Conservation (phyloP, 148 eudicot species). For the Cornus suecica region DNA sequence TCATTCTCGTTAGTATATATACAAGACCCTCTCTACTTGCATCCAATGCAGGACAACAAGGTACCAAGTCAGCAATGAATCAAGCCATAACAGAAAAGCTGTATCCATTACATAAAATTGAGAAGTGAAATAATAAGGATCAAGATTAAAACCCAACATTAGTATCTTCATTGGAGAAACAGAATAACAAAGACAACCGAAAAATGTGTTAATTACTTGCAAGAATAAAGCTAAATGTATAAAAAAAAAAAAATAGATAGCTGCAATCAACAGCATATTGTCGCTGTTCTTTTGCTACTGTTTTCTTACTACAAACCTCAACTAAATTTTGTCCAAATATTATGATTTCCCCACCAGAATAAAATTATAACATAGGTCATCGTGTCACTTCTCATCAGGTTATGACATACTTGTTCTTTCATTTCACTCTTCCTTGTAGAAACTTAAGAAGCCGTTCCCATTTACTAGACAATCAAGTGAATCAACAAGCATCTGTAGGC, state of each 20-base stretch:
- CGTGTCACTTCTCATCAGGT: no score
- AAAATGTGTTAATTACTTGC: no score
- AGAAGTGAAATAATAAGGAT: neutral
- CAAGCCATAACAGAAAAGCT: neutral
- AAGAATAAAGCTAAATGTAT: no score
- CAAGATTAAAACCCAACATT: no score
- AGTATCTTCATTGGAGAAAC: neutral
- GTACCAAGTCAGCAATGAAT: neutral
- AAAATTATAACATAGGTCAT: no score
- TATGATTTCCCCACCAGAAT: no score
- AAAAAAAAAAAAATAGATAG: neutral
- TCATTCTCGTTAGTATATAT: neutral
- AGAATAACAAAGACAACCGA: neutral
- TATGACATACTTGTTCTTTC: no score
- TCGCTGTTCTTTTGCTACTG: neutral
- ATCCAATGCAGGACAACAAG: neutral
- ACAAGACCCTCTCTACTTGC: neutral
- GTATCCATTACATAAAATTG: no score
- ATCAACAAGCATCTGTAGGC: neutral
- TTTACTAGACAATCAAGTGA: neutral
- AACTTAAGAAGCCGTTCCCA: neutral
- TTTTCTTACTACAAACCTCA: neutral
- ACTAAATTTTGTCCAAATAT: no score
- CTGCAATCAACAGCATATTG: neutral
- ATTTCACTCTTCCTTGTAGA: neutral